These are phyloP conservation scores for Auricularia sp. DNA, from an alignment of 768 basidiomycete genomes.

Conservation along the genomic window DNA sequence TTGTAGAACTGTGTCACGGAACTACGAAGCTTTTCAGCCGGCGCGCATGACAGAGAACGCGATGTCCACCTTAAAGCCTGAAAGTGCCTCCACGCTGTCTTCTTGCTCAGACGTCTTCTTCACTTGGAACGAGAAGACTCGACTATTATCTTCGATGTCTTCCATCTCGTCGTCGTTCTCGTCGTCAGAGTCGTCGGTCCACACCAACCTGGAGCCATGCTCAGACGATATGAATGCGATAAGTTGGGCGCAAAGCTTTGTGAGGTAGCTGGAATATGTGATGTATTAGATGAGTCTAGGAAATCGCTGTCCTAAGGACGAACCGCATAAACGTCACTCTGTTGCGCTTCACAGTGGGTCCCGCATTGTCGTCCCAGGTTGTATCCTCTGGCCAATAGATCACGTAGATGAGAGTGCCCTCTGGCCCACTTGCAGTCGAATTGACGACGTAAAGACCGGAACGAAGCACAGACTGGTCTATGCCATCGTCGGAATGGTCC, in stretches of 20 bases:
- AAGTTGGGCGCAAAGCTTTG: conserved; percentile 49
- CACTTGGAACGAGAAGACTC: conserved; percentile 45
- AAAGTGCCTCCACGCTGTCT: conserved; percentile 32
- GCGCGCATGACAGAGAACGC: background rate
- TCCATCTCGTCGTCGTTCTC: conserved; percentile 15
- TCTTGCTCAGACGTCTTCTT: conserved; percentile 45
- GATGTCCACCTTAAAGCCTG: conserved; percentile 35
- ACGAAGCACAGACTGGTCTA: conserved; percentile 22
- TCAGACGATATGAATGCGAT: conserved; percentile 39
- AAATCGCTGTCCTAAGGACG: conserved; percentile 1
- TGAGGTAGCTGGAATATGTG: conserved; percentile 37
- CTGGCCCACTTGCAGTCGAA: conserved; percentile 3
- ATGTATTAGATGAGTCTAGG: background rate
- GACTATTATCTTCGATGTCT: conserved; percentile 33
- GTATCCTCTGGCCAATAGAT: conserved; percentile 53
- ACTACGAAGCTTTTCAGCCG: background rate
- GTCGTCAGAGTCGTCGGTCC: conserved; percentile 24
- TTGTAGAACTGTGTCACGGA: background rate
- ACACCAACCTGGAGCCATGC: conserved; percentile 36
- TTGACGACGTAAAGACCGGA: conserved; percentile 43
- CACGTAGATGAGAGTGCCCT: conserved; percentile 29
- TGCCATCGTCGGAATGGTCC: background rate
- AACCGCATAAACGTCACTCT: conserved; percentile 55
- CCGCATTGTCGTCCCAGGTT: conserved; percentile 45
- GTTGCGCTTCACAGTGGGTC: conserved; percentile 37